phyloP scores from a whole-genome alignment of 768 basidiomycete genomes.

The Amanita thiersii region DNA sequence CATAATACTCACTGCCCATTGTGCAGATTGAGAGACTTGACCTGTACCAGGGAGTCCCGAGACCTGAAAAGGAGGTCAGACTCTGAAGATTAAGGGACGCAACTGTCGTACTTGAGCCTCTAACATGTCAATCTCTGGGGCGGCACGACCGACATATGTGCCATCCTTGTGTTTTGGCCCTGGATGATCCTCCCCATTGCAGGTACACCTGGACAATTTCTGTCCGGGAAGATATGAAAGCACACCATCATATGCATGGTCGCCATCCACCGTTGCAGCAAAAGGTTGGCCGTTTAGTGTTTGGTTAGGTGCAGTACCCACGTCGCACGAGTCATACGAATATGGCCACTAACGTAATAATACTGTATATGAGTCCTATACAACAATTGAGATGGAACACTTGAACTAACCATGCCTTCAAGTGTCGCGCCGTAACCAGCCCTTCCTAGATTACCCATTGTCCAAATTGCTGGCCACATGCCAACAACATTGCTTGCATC shows the following conservation, averaged over 20 bases:
- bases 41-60: constrained; percentile 41
- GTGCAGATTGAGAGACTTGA: constrained; percentile 74
- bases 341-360: constrained; percentile 56
- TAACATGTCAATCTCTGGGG: constrained; percentile 85
- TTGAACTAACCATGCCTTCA: constrained; percentile 56
- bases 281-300: constrained; percentile 55
- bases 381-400: constrained; percentile 5
- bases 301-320: constrained; percentile 76
- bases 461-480: constrained; percentile 78
- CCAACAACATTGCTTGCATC: constrained; percentile 54
- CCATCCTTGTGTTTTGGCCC: constrained; percentile 68
- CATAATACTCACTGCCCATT: constrained; percentile 53
- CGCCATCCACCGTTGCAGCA: constrained; percentile 52
- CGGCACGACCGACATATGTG: constrained; percentile 65
- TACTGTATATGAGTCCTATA: constrained; percentile 6
- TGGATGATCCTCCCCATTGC: constrained; percentile 69
- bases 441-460: constrained; percentile 56
- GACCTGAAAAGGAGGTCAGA: constrained; percentile 17
- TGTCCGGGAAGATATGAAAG: constrained; percentile 75
- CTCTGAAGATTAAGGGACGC: constrained; percentile 9
- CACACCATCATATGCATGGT: constrained; percentile 23
- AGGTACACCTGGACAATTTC: constrained; percentile 75
- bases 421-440: constrained; percentile 80
- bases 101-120: constrained; percentile 53
- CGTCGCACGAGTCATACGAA: constrained; percentile 71